A percentile compares a stretch with the other conserved stretches of the same genome.
These are phyloP conservation scores for Botrytis paeoniae DNA, from an alignment of 2,329 filamentous ascomycete genomes.

Conservation along the genomic window DNA sequence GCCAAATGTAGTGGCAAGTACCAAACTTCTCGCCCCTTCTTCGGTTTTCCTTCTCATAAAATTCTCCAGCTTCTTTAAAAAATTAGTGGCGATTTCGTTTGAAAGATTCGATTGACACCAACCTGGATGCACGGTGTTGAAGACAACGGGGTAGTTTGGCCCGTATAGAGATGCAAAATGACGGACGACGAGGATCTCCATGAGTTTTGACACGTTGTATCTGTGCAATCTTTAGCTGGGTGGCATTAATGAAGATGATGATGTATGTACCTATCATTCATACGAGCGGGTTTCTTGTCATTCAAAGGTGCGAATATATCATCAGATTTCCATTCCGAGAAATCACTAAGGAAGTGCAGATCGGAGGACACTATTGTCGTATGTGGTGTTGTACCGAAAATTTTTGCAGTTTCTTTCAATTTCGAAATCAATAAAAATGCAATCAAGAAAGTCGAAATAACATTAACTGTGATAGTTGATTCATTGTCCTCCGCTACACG, in stretches of 20 bases:
- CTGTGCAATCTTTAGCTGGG: background rate
- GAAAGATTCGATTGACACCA: background rate
- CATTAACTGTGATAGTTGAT: background rate
- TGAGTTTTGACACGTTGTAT: background rate
- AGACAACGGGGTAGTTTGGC: background rate
- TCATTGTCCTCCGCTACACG: background rate
- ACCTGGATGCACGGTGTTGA: background rate
- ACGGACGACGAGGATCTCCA: background rate
- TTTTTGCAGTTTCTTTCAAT: background rate
- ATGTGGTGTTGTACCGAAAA: background rate
- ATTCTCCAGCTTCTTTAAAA: background rate
- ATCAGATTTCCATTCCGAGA: background rate
- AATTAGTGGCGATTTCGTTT: slow-evolving; percentile 23
- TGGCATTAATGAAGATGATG: background rate
- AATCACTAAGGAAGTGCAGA: background rate
- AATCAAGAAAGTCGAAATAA: background rate
- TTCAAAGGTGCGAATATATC: background rate
- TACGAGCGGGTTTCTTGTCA: background rate
- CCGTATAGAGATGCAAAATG: background rate
- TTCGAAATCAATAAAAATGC: background rate
- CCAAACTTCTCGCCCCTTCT: slow-evolving; percentile 46
- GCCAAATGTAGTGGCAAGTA: slow-evolving; percentile 42
- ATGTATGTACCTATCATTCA: background rate
- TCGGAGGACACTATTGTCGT: background rate
- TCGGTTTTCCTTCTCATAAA: slow-evolving; percentile 42